Evolutionary conservation across 805 yeast genomes (phyloP).

Genomic region (Wickerhamomyces bisporus): DNA sequence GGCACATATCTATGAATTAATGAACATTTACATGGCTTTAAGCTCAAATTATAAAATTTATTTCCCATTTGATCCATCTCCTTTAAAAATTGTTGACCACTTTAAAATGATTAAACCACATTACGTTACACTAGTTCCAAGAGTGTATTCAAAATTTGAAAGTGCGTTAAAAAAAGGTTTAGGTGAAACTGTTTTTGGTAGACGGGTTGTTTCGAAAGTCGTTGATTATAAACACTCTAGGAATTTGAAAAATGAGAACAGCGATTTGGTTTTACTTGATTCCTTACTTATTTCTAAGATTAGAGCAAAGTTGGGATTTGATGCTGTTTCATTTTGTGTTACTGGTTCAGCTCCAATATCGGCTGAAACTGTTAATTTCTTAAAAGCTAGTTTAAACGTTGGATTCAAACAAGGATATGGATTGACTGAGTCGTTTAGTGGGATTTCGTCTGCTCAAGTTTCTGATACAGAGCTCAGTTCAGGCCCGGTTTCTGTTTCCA

Average conservation of each 20-base stretch:
- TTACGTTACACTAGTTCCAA: conserved; percentile 44
- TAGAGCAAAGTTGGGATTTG: conserved; percentile 33
- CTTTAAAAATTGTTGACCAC: conserved; percentile 45
- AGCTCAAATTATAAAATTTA: conserved; percentile 34
- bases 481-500: conserved; percentile 36
- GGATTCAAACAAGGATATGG: conserved; percentile 49
- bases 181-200: conserved; percentile 6
- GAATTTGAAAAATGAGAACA: conserved; percentile 7
- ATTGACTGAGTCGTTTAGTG: conserved; percentile 49
- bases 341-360: conserved; percentile 61
- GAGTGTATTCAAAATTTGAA: conserved; percentile 49
- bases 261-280: conserved; percentile 26
- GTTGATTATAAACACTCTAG: conserved; percentile 6
- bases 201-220: conserved; percentile 4
- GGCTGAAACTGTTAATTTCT: conserved; percentile 46
- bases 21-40: conserved; percentile 35
- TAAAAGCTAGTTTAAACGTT: conserved; percentile 44
- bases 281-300: conserved; percentile 23
- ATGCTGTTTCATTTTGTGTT: conserved; percentile 24
- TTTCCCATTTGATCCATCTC: conserved; percentile 39
- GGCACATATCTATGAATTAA: conserved; percentile 52
- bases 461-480: conserved; percentile 32
- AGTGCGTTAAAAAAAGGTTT: conserved; percentile 40
- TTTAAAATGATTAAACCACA: conserved; percentile 42
- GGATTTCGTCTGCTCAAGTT: conserved; percentile 29